Evolutionary conservation across 352 stramenopile species (phyloP).

Genomic region (Peronosclerospora sorghi): DNA sequence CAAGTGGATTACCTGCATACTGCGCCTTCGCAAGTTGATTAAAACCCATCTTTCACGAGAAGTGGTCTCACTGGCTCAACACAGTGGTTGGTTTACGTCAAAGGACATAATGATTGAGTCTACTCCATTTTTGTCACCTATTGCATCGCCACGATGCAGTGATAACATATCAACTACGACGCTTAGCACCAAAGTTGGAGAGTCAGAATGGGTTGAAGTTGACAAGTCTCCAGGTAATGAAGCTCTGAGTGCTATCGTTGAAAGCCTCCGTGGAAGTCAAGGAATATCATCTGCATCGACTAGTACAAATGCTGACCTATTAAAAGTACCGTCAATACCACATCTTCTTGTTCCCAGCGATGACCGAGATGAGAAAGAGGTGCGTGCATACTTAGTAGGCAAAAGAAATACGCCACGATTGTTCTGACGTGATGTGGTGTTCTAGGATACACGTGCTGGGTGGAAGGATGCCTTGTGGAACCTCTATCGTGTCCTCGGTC

Average conservation of each 20-base stretch:
- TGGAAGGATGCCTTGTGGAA: constrained; percentile 65
- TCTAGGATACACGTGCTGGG: constrained; percentile 17
- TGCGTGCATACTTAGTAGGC: constrained; percentile 21
- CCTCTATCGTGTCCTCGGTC: constrained; percentile 50
- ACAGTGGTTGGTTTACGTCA: constrained; percentile 33
- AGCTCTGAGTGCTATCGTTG: constrained; percentile 18
- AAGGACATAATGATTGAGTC: constrained; percentile 47
- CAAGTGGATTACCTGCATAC: constrained; percentile 61
- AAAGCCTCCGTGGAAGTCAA: constrained; percentile 12
- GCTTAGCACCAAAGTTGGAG: constrained; percentile 30
- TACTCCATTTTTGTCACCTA: constrained; percentile 31
- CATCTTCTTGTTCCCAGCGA: constrained; percentile 5
- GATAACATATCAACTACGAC: constrained; percentile 20
- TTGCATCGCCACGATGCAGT: constrained; percentile 25
- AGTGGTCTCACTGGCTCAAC: constrained; percentile 14
- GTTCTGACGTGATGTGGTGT: not conserved
- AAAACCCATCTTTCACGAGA: constrained; percentile 44
- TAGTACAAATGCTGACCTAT: constrained; percentile 12
- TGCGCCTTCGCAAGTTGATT: constrained; percentile 62
- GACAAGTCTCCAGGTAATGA: constrained; percentile 27
- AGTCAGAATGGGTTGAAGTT: constrained; percentile 21
- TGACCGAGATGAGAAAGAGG: constrained; percentile 26
- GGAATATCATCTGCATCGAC: constrained; percentile 21
- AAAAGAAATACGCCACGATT: not conserved
- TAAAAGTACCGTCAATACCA: constrained; percentile 11